Evolutionary conservation across 2,329 filamentous ascomycete genomes (phyloP).

Genomic region (Cladosporium sp.): DNA sequence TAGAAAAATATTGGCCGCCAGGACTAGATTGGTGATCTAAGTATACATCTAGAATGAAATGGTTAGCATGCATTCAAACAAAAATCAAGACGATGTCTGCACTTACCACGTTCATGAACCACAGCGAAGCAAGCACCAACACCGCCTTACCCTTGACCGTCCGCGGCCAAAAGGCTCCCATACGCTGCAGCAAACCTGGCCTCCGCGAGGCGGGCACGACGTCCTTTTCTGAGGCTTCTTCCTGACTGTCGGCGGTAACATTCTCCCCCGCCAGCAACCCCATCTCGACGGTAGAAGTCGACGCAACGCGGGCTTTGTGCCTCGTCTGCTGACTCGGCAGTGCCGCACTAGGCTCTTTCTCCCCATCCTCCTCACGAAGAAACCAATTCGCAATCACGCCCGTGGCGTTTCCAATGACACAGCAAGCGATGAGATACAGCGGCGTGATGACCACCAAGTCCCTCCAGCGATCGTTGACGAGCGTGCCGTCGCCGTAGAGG

Average conservation of each 20-base stretch:
- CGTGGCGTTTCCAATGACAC: constrained; percentile 36
- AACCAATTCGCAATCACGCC: constrained; percentile 37
- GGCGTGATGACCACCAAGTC: constrained; percentile 39
- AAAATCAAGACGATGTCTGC: too few species aligned
- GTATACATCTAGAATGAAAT: too few species aligned
- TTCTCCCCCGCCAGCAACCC: constrained; percentile 16
- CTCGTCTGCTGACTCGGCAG: background rate
- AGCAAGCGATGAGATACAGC: constrained; percentile 42
- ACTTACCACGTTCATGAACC: constrained; percentile 20
- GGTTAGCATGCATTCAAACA: too few species aligned
- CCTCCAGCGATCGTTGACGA: constrained; percentile 28
- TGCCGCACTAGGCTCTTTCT: too few species aligned
- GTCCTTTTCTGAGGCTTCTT: constrained; percentile 2
- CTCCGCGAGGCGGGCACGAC: background rate
- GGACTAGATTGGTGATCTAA: too few species aligned
- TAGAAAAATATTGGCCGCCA: too few species aligned
- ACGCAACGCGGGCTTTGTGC: background rate
- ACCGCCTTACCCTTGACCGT: constrained; percentile 15
- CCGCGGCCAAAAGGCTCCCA: constrained; percentile 13
- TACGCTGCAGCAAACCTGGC: constrained; percentile 1
- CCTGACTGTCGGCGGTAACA: background rate
- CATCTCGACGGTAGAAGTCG: constrained; percentile 17
- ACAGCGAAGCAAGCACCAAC: constrained; percentile 16
- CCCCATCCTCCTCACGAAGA: constrained; percentile 23
- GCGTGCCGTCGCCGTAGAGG: constrained; percentile 25